phyloP scores from a whole-genome alignment of 768 basidiomycete species.

The Udeniomyces megalosporus region DNA sequence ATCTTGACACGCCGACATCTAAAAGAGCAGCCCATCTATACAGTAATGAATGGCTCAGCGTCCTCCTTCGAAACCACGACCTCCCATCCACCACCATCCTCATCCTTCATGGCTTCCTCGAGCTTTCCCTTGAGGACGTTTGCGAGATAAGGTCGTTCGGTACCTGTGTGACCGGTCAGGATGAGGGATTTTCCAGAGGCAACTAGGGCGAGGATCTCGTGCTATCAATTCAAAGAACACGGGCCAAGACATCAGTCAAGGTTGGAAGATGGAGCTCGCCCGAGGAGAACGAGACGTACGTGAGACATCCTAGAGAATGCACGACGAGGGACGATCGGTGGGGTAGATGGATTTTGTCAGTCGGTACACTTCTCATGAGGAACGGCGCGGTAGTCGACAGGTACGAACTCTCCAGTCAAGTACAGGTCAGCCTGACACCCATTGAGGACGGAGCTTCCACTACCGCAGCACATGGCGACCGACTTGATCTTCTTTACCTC shows the following conservation, averaged over 20 bases:
- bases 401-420: conserved; percentile 63
- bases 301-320: conserved; percentile 9
- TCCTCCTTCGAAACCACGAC: conserved; percentile 60
- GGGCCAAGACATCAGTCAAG: neutral
- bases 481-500: conserved; percentile 30
- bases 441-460: conserved; percentile 60
- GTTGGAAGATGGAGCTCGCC: neutral
- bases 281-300: neutral
- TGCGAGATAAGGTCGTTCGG: conserved; percentile 78
- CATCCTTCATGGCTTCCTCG: conserved; percentile 34
- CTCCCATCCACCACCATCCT: conserved; percentile 26
- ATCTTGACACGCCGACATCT: too few species aligned
- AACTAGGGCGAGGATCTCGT: conserved; percentile 68
- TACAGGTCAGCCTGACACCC: conserved; percentile 67
- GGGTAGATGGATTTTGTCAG: too few species aligned
- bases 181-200: conserved; percentile 63
- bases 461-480: conserved; percentile 82
- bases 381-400: too few species aligned
- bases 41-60: conserved; percentile 40
- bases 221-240: conserved; percentile 35
- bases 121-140: conserved; percentile 52
- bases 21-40: too few species aligned
- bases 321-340: neutral
- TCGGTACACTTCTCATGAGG: too few species aligned
- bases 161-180: conserved; percentile 81